These are phyloP conservation scores for Diutina sp. DNA, from an alignment of 1,139 yeast genomes.

Conservation along the genomic window DNA sequence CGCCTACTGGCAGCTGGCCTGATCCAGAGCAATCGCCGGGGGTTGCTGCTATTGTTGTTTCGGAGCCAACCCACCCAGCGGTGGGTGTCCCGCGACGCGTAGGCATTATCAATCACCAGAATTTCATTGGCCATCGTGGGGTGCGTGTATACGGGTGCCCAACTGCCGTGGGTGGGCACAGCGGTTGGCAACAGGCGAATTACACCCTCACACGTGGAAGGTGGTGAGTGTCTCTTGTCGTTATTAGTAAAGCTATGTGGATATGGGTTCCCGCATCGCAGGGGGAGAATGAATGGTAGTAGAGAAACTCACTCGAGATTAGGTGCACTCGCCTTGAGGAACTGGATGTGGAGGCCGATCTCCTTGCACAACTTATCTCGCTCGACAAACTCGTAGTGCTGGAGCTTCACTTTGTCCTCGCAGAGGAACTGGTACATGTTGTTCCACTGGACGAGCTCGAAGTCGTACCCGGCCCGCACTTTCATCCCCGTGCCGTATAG, in stretches of 20 bases:
- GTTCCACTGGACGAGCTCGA: slow-evolving; percentile 50
- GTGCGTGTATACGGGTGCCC: neutral
- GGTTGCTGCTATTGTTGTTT: neutral
- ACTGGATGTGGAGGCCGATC: slow-evolving; percentile 29
- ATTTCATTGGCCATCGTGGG: neutral
- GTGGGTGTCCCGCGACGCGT: neutral
- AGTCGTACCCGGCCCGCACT: slow-evolving; percentile 39
- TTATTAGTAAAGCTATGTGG: no score
- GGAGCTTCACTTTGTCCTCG: slow-evolving; percentile 33
- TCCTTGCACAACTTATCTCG: slow-evolving; percentile 35
- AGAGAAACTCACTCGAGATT: slow-evolving; percentile 9
- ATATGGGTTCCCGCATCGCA: no score
- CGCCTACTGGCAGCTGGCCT: neutral
- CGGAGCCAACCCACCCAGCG: neutral
- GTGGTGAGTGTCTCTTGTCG: no score
- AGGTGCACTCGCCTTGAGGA: slow-evolving; percentile 20
- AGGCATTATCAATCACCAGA: neutral
- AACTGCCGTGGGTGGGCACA: neutral
- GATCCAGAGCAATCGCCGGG: neutral
- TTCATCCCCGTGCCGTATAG: slow-evolving; percentile 44
- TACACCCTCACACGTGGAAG: neutral
- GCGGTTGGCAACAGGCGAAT: neutral
- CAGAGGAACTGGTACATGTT: slow-evolving; percentile 47
- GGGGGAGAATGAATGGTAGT: neutral
- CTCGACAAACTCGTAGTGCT: slow-evolving; percentile 31